These are phyloP conservation scores for Puccinia horiana DNA, from an alignment of 1,284 basidiomycete species.

Conservation along the genomic window DNA sequence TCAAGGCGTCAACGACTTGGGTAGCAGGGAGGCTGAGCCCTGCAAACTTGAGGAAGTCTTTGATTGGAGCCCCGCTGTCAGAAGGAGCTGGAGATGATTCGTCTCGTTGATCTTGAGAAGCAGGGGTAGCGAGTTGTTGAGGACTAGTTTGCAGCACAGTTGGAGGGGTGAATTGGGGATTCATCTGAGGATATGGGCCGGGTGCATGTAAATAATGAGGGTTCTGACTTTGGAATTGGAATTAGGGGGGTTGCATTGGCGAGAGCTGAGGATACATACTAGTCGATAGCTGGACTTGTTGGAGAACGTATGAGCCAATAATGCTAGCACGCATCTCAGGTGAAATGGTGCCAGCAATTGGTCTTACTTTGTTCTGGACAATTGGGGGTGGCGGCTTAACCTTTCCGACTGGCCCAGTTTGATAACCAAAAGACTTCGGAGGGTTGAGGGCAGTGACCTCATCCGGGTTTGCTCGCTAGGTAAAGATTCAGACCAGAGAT, in stretches of 20 bases:
- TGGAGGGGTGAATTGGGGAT: too few relatives aligned
- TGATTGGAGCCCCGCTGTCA: not conserved
- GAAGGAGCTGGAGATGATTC: not conserved
- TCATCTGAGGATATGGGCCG: too few relatives aligned
- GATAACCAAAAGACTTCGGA: not conserved
- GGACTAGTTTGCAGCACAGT: too few relatives aligned
- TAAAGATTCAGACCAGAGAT: too few relatives aligned
- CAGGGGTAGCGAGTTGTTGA: not conserved
- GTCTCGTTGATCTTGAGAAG: not conserved
- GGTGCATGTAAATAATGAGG: too few relatives aligned
- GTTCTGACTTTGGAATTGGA: too few relatives aligned
- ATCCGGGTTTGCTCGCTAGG: not conserved
- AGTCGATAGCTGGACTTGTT: not conserved
- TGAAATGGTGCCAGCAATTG: too few relatives aligned
- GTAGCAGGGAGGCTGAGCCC: not conserved
- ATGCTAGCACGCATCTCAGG: not conserved
- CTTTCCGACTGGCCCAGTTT: not conserved
- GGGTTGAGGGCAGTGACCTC: not conserved
- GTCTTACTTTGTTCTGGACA: not conserved
- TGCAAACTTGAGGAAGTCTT: not conserved
- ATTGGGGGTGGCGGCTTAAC: not conserved
- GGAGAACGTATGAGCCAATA: not conserved
- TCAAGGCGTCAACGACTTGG: not conserved
- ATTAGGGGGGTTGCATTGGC: not conserved
- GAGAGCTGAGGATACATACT: not conserved